Conservation (phyloP, 1,284 basidiomycete species). For the Vanrija sp. region DNA sequence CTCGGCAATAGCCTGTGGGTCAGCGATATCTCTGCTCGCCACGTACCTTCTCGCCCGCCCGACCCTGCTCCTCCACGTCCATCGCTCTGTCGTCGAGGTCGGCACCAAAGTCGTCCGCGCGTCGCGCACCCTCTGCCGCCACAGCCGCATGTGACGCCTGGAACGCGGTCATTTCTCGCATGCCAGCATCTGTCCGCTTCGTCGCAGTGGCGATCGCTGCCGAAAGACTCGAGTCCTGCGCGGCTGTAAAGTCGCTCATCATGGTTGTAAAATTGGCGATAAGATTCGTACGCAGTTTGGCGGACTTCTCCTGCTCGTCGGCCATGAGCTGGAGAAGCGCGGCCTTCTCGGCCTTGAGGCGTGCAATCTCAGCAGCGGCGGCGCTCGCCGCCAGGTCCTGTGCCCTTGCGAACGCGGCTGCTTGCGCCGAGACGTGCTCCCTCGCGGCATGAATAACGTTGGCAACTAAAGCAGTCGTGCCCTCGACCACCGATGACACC, state of each 20-base stretch:
- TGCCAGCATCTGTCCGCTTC: conserved; percentile 42
- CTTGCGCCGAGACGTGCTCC: conserved; percentile 58
- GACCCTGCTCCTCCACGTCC: conserved; percentile 7
- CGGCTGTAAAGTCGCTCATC: conserved; percentile 64
- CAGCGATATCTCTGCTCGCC: too few species aligned
- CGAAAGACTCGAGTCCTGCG: conserved; percentile 65
- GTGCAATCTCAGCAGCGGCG: conserved; percentile 60
- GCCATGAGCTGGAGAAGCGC: conserved; percentile 61
- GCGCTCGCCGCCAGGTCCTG: conserved; percentile 56
- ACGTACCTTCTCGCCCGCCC: background rate
- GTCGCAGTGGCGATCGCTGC: conserved; percentile 60
- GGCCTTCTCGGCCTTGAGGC: conserved; percentile 70
- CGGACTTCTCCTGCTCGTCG: conserved; percentile 62
- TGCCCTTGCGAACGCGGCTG: conserved; percentile 55
- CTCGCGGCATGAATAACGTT: conserved; percentile 59
- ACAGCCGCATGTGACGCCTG: background rate
- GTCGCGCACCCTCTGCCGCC: background rate
- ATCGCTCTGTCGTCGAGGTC: background rate
- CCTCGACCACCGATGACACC: conserved; percentile 42
- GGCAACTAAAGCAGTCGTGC: conserved; percentile 56
- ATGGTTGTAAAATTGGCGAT: conserved; percentile 67
- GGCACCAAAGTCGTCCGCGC: background rate
- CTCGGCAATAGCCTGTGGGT: conserved; percentile 23
- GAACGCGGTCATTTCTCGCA: conserved; percentile 4
- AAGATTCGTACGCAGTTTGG: conserved; percentile 66